phyloP scores from a whole-genome alignment of 305 asterid genomes.

The Euphrasia arctica region DNA sequence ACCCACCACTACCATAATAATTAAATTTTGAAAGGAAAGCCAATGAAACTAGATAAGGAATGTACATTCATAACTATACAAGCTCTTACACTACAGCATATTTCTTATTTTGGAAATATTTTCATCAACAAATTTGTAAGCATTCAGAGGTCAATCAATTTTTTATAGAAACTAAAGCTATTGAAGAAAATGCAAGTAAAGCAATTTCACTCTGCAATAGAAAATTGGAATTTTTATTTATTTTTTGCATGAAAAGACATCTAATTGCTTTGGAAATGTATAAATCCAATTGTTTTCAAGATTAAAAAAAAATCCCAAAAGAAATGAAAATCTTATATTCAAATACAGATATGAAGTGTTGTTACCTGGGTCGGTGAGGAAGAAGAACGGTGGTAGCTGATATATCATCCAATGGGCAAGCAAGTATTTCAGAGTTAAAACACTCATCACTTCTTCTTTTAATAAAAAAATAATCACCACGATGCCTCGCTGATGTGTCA shows the following conservation, averaged over 20 bases:
- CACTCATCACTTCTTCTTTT: conserved; percentile 78
- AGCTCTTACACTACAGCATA: neutral
- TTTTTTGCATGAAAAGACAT: neutral
- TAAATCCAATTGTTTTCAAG: neutral
- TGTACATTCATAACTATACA: too few species aligned
- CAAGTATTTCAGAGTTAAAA: conserved; percentile 82
- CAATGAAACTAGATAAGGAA: too few species aligned
- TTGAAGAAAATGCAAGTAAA: conserved; percentile 22
- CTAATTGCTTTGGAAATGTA: conserved; percentile 1
- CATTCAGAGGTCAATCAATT: conserved; percentile 13
- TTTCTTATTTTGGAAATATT: conserved; percentile 14
- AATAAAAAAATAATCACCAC: conserved; percentile 84
- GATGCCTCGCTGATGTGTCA: conserved; percentile 87
- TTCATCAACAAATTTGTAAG: conserved; percentile 2
- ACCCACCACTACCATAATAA: too few species aligned
- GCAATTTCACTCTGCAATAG: conserved; percentile 17
- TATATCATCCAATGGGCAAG: conserved; percentile 71
- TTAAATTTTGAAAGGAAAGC: too few species aligned
- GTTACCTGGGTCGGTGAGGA: conserved; percentile 88
- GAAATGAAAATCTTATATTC: conserved; percentile 6
- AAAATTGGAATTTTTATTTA: neutral
- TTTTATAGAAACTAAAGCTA: conserved; percentile 19
- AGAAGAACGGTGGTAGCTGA: conserved; percentile 60
- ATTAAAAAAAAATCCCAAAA: neutral
- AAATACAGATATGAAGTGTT: conserved; percentile 12